These are phyloP conservation scores for Taphrina sp. DNA, from an alignment of 1,139 yeast genomes.

Conservation along the genomic window DNA sequence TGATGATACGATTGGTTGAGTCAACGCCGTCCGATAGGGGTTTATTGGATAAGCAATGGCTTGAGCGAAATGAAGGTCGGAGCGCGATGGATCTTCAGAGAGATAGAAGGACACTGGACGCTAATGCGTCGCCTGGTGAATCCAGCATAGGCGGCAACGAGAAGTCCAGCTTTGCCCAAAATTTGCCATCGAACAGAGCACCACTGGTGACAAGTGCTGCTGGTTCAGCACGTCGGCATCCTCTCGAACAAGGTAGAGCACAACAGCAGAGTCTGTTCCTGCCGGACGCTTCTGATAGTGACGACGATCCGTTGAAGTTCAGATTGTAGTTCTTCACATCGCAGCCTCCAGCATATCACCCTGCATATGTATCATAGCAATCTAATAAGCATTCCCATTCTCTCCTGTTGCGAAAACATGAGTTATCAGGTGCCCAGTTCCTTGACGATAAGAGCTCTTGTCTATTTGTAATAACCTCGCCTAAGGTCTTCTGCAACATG, in stretches of 20 bases:
- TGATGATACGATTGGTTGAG: conserved; percentile 14
- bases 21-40: conserved; percentile 4
- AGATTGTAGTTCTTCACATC: conserved; percentile 12
- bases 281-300: conserved; percentile 25
- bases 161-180: background rate
- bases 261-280: background rate
- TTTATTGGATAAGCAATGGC: conserved; percentile 10
- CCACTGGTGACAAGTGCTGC: background rate
- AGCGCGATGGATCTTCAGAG: background rate
- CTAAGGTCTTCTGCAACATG: too few species aligned
- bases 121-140: background rate
- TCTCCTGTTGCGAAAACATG: too few species aligned
- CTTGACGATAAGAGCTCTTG: too few species aligned
- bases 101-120: background rate
- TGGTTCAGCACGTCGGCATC: background rate
- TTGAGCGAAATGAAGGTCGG: conserved; percentile 4
- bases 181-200: background rate
- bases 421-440: too few species aligned
- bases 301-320: conserved; percentile 29
- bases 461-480: too few species aligned
- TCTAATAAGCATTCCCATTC: too few species aligned
- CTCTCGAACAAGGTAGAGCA: too few species aligned
- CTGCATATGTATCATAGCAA: too few species aligned
- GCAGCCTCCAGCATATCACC: too few species aligned
- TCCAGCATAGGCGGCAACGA: background rate